Percentiles rank a stretch among this genome's conserved stretches.
Conservation (phyloP, 768 basidiomycete species). For the Collybiopsis confluens region DNA sequence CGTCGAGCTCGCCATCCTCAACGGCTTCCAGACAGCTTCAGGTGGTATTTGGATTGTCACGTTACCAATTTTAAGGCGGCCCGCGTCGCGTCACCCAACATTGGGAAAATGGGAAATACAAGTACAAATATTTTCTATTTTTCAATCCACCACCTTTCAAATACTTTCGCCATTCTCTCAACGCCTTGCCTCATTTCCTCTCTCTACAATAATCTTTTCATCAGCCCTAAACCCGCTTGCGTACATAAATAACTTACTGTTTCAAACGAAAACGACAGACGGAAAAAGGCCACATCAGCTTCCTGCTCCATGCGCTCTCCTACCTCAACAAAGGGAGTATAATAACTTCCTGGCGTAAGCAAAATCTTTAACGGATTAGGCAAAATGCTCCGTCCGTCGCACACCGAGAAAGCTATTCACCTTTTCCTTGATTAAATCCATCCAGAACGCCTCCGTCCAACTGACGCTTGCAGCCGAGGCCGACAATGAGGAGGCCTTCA, state of each 20-base stretch:
- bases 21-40: background rate
- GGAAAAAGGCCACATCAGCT: conserved; percentile 5
- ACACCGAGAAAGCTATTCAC: background rate
- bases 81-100: too few relatives aligned
- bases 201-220: background rate
- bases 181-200: conserved; percentile 3
- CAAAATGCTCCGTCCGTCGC: background rate
- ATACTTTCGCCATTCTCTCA: conserved; percentile 3
- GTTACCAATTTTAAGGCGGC: too few relatives aligned
- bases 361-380: conserved; percentile 1
- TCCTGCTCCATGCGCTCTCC: background rate
- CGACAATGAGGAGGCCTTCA: conserved; percentile 2
- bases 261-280: conserved; percentile 7
- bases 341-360: conserved; percentile 11
- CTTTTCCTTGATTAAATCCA: conserved; percentile 10
- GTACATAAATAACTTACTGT: conserved; percentile 9
- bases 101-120: too few relatives aligned
- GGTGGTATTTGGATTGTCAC: background rate
- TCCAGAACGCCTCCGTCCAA: conserved; percentile 9
- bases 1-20: conserved; percentile 39
- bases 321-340: conserved; percentile 4
- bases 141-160: conserved; percentile 1
- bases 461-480: background rate
- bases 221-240: background rate
- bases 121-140: too few relatives aligned